phyloP scores from a whole-genome alignment of 768 basidiomycete species.

The Neoboletus brunneissimus region DNA sequence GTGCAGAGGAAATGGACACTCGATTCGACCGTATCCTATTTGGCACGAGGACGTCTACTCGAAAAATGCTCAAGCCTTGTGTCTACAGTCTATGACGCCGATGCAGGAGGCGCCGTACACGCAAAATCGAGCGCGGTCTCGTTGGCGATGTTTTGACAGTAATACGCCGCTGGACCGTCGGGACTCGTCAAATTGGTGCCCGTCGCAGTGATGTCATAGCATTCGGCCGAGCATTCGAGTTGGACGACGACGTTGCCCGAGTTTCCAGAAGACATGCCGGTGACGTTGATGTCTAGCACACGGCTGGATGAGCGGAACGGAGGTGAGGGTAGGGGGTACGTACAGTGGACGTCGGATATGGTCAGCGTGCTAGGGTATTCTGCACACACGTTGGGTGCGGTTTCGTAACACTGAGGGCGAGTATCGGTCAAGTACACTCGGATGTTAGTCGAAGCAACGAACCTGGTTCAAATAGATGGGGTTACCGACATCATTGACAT shows the following conservation, averaged over 20 bases:
- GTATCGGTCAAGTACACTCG: neutral
- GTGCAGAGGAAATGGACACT: neutral
- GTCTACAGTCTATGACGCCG: neutral
- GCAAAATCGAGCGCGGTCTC: constrained; percentile 29
- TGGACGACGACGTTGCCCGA: constrained; percentile 39
- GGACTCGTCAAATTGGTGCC: constrained; percentile 27
- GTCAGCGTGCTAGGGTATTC: constrained; percentile 36
- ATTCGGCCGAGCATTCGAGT: constrained; percentile 40
- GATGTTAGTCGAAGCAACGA: neutral
- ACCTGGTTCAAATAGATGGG: constrained; percentile 42
- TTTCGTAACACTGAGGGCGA: constrained; percentile 35
- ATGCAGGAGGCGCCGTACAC: constrained; percentile 16
- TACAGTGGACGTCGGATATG: constrained; percentile 45
- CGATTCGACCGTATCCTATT: neutral
- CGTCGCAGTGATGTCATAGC: constrained; percentile 37
- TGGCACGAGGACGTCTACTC: neutral
- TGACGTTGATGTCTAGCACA: constrained; percentile 36
- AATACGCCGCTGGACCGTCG: constrained; percentile 30
- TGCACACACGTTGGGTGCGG: constrained; percentile 33
- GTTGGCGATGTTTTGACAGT: constrained; percentile 38
- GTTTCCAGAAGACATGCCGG: constrained; percentile 42
- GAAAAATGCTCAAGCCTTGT: neutral
- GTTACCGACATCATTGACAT: constrained; percentile 39
- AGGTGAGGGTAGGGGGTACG: constrained; percentile 1
- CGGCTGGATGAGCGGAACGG: neutral